Evolutionary conservation across 148 eudicot species (phyloP).

Genomic region (Tetragonia tetragonoides): DNA sequence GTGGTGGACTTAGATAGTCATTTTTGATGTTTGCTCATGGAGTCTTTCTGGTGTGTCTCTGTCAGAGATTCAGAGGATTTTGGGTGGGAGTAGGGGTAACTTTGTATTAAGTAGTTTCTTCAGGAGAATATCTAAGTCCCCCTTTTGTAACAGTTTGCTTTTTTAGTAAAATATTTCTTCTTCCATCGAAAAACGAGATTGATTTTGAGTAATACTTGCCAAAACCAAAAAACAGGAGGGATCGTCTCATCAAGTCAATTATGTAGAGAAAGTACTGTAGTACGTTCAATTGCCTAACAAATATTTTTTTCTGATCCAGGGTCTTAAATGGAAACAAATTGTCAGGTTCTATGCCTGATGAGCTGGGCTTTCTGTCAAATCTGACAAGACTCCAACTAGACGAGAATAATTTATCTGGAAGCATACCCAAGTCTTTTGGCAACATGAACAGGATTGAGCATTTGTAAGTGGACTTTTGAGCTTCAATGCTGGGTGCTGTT

Average conservation of each 20-base stretch:
- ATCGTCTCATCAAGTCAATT: neutral
- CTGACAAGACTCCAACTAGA: slow-evolving; percentile 74
- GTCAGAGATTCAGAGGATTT: too few relatives aligned
- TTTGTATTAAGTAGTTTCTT: too few relatives aligned
- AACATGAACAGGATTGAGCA: slow-evolving; percentile 57
- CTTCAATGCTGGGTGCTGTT: neutral
- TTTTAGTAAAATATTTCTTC: too few relatives aligned
- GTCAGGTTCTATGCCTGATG: slow-evolving; percentile 68
- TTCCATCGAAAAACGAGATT: too few relatives aligned
- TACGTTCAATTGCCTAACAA: slow-evolving; percentile 1
- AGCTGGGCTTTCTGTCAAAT: slow-evolving; percentile 65
- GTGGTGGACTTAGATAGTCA: too few relatives aligned
- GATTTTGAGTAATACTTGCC: neutral
- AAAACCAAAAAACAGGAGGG: neutral
- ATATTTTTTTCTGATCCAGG: slow-evolving; percentile 40
- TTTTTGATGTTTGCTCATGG: too few relatives aligned
- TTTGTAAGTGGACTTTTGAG: slow-evolving; percentile 51
- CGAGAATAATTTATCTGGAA: slow-evolving; percentile 68
- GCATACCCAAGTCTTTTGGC: slow-evolving; percentile 66
- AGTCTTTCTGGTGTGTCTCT: too few relatives aligned
- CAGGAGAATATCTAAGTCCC: too few relatives aligned
- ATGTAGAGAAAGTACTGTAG: neutral
- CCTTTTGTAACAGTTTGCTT: too few relatives aligned
- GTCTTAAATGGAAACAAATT: slow-evolving; percentile 81
- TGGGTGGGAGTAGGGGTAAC: too few relatives aligned